A percentile compares a stretch with the other conserved stretches of the same genome.
Conservation (phyloP, 257 asterid species). For the Anisodus acutangulus region DNA sequence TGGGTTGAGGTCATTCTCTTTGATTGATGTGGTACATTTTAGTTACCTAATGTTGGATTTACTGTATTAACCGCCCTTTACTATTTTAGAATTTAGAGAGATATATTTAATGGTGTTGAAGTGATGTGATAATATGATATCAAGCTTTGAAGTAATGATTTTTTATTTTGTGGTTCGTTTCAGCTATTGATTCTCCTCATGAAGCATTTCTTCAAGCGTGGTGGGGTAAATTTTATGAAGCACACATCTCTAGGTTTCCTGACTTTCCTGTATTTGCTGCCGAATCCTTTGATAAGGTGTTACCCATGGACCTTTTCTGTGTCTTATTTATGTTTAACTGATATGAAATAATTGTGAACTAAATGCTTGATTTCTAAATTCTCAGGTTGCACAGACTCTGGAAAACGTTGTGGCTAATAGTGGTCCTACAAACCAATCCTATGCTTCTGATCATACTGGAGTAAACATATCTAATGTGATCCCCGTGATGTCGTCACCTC, state of each 20-base stretch:
- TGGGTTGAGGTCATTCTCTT: background rate
- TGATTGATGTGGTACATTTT: slow-evolving; percentile 1
- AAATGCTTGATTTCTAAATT: background rate
- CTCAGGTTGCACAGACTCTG: too few species aligned
- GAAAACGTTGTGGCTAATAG: too few species aligned
- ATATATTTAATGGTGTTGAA: background rate
- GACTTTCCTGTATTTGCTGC: background rate
- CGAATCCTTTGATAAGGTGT: slow-evolving; percentile 44
- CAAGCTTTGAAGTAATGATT: background rate
- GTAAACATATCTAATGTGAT: too few species aligned
- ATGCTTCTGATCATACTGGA: too few species aligned
- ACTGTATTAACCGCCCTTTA: background rate
- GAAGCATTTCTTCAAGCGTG: slow-evolving; percentile 45
- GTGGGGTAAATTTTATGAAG: slow-evolving; percentile 41
- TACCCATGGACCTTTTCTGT: background rate
- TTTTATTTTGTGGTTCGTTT: background rate
- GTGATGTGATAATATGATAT: background rate
- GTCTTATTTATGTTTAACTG: background rate
- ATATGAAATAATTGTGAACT: background rate
- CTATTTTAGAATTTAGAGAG: background rate
- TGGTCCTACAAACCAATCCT: too few species aligned
- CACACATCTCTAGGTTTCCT: background rate
- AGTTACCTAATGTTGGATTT: background rate
- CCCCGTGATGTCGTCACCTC: too few species aligned
- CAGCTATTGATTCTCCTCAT: slow-evolving; percentile 33